Base-by-base conservation (phyloP, 2,329 filamentous ascomycete genomes). In the Hyphodiscus sp. region DNA sequence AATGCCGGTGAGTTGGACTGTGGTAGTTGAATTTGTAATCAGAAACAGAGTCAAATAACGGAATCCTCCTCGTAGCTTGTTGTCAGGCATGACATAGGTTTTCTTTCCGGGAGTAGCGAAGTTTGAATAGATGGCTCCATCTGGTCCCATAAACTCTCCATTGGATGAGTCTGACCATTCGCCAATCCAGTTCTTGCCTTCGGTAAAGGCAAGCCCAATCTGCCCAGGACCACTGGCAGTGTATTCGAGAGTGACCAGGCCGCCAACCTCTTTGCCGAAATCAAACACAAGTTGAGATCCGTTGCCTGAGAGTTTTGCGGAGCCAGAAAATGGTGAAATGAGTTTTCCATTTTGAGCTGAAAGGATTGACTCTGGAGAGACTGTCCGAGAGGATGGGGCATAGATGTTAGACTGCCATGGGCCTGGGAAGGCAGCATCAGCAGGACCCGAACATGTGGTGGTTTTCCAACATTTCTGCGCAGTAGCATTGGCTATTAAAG, bases 341-440 rank as follows among this genome's bases (percentile, higher is more conserved):
- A 55, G 41, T 57, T 65, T 46, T 5, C 59, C 56, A 61, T 69
- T 51, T 62, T 70, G 1, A 57, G 61, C 1, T 69, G 63, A n/a
- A 68, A 72, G 7, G 78, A 71, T 30, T 75, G 69, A 18, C 66
- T 71, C 44, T 1, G 81, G 81, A 7, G 66, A 63, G 2, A 82
- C 71, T 9, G 66, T 76, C 30, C 82, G 71, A 1, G 78, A 77
- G 2, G 69, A 56, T 1, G 81, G 80, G 1, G 81, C 76, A 58
- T 75, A 82, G 48, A 80, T 83, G 56, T 80, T 77, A 0, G 70
- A 65, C 38, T 84, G 75, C 81, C 82, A 85, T n/a, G 69, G 66
- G 0, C 81, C 81, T 1, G 74, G 71, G 54, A 83, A 85, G 0
- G 79, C 73, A 2, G 76, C 65, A 10, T 74, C 67, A 9, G 64